These are phyloP conservation scores for Prosopis cineraria DNA, from an alignment of 306 rosid genomes.

Conservation along the genomic window DNA sequence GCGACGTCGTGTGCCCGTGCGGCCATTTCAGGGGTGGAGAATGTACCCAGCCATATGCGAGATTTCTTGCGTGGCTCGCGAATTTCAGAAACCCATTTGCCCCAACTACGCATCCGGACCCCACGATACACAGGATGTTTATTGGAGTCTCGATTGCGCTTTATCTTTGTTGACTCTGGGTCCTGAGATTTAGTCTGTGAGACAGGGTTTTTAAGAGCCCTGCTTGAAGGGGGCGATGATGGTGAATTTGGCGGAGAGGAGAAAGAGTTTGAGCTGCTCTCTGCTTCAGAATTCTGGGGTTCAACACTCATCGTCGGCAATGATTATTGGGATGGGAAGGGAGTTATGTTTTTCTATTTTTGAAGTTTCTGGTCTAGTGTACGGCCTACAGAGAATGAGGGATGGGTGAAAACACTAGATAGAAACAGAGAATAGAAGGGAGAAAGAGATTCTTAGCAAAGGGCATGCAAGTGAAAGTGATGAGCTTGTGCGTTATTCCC, in stretches of 20 bases:
- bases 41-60: conserved; percentile 97
- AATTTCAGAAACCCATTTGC: conserved; percentile 98
- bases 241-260: conserved; percentile 41
- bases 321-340: neutral
- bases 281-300: conserved; percentile 41
- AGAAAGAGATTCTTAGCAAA: neutral
- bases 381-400: neutral
- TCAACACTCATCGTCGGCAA: conserved; percentile 39
- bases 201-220: neutral
- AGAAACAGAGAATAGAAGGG: neutral
- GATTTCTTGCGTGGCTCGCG: conserved; percentile 95
- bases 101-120: conserved; percentile 94
- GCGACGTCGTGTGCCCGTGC: conserved; percentile 99
- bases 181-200: neutral
- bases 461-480: conserved; percentile 29
- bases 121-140: conserved; percentile 75
- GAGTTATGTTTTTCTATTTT: neutral
- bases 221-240: conserved; percentile 5
- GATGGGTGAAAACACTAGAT: neutral
- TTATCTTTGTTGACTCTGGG: conserved; percentile 36
- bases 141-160: conserved; percentile 59
- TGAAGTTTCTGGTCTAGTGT: neutral
- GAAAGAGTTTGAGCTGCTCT: conserved; percentile 45
- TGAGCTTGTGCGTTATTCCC: conserved; percentile 18
- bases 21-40: conserved; percentile 88